Evolutionary conservation across 805 yeast species (phyloP).

Genomic region (Sugiyamaella marilandica): DNA sequence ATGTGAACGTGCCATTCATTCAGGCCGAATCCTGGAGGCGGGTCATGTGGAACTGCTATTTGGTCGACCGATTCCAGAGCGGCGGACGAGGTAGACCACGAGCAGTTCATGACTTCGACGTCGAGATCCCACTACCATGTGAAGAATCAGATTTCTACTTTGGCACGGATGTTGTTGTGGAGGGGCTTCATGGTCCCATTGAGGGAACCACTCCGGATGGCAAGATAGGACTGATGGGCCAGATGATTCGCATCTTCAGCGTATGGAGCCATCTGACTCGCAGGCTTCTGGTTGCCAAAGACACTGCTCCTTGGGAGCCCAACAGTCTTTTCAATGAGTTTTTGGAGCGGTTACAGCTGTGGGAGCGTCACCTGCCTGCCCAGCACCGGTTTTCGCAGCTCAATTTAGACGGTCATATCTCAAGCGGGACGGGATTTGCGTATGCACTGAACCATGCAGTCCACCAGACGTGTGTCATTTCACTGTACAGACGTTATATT

Average conservation of each 20-base stretch:
- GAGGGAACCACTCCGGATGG: not conserved
- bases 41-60: conserved; percentile 1
- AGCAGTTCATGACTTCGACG: not conserved
- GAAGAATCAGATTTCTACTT: not conserved
- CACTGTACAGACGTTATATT: not conserved
- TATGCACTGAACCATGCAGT: not conserved
- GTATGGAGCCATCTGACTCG: not conserved
- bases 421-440: not conserved
- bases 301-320: not conserved
- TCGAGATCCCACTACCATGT: not conserved
- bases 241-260: conserved; percentile 1
- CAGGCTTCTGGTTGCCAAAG: not conserved
- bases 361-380: not conserved
- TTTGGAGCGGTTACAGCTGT: not conserved
- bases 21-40: not conserved
- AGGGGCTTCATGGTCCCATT: conserved; percentile 1
- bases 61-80: conserved; percentile 1
- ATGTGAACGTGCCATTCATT: not conserved
- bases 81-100: not conserved
- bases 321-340: not conserved
- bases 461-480: not conserved
- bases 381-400: conserved; percentile 1
- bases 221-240: not conserved
- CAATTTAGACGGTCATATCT: not conserved
- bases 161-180: not conserved